Evolutionary conservation across 257 asterid species (phyloP).

Genomic region (Nicotiana sylvestris): DNA sequence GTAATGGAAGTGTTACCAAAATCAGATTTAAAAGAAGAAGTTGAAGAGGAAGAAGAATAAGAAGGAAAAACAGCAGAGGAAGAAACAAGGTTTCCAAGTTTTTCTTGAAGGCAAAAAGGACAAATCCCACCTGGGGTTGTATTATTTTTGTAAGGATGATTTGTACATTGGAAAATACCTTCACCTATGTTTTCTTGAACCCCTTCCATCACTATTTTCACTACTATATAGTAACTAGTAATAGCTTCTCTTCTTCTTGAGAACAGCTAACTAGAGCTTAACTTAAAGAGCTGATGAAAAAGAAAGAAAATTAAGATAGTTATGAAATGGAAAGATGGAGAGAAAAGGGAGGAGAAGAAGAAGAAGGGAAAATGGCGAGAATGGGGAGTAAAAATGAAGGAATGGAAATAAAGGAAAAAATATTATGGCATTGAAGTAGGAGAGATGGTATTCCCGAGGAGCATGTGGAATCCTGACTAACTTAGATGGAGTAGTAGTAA

Average conservation of each 20-base stretch:
- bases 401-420: slow-evolving; percentile 8
- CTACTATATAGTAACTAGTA: background rate
- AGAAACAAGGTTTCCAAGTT: slow-evolving; percentile 91
- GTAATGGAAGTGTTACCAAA: slow-evolving; percentile 48
- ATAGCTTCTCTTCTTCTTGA: background rate
- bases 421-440: slow-evolving; percentile 36
- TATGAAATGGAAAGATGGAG: background rate
- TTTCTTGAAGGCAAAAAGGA: slow-evolving; percentile 89
- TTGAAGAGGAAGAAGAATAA: slow-evolving; percentile 68
- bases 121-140: slow-evolving; percentile 86
- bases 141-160: slow-evolving; percentile 73
- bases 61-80: slow-evolving; percentile 75
- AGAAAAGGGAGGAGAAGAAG: slow-evolving; percentile 13
- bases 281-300: background rate
- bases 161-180: slow-evolving; percentile 57
- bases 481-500: slow-evolving; percentile 8
- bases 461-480: slow-evolving; percentile 60
- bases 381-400: slow-evolving; percentile 14
- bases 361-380: slow-evolving; percentile 30
- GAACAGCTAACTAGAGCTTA: background rate
- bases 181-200: slow-evolving; percentile 78
- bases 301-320: background rate
- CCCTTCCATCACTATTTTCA: slow-evolving; percentile 71
- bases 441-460: slow-evolving; percentile 30
- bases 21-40: slow-evolving; percentile 88